A percentile compares a stretch with the other conserved stretches of the same genome.
Evolutionary conservation across 305 asterid genomes (phyloP).

Genomic region (Solanum hybrid): DNA sequence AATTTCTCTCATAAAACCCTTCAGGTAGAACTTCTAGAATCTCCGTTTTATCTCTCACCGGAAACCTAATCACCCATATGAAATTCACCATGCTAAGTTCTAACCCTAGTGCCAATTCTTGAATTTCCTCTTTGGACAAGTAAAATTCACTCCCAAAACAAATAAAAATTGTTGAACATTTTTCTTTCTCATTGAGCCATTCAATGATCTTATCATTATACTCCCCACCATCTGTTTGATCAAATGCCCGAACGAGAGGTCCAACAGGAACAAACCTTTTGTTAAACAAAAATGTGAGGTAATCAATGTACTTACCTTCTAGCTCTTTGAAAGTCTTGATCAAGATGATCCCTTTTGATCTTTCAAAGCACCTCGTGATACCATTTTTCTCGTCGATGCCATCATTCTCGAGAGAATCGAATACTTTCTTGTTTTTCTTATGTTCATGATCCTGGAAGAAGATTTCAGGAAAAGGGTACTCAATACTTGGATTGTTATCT

Average conservation of each 20-base stretch:
- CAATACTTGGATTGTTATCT: neutral
- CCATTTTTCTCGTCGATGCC: neutral
- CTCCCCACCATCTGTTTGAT: neutral
- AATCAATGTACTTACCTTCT: neutral
- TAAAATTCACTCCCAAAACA: constrained; percentile 13
- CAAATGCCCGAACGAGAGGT: neutral
- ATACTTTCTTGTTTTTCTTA: neutral
- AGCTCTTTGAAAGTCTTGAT: constrained; percentile 8
- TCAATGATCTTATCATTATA: neutral
- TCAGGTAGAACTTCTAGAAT: constrained; percentile 21
- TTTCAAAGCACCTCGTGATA: neutral
- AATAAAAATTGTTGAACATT: constrained; percentile 36
- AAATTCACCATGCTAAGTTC: constrained; percentile 40
- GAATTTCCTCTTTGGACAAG: constrained; percentile 28
- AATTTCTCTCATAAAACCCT: constrained; percentile 30
- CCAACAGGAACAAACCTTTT: neutral
- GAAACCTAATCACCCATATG: constrained; percentile 42
- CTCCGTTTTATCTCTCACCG: constrained; percentile 4
- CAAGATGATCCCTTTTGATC: neutral
- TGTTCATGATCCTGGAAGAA: constrained; percentile 13
- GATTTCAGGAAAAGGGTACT: constrained; percentile 44
- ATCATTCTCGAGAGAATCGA: neutral
- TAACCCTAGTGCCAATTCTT: constrained; percentile 44
- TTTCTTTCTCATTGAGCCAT: constrained; percentile 11
- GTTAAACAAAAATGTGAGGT: neutral